Evolutionary conservation across 1,284 basidiomycete species (phyloP).

Genomic region (Moesziomyces globuligerus): DNA sequence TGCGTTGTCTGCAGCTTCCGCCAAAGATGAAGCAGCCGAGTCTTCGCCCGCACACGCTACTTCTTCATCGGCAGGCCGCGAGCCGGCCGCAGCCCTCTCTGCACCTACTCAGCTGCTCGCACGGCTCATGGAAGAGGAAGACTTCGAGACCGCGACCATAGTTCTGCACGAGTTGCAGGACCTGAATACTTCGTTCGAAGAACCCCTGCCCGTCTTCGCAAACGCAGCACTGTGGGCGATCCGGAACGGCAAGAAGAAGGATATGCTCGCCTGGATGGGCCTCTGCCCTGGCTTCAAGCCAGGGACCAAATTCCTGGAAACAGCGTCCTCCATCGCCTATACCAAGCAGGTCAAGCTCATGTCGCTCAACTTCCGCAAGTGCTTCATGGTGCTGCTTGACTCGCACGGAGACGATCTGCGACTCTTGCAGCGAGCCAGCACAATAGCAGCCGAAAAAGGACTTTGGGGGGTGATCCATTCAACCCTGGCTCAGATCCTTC

Average conservation of each 20-base stretch:
- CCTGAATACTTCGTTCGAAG: constrained; percentile 15
- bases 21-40: neutral
- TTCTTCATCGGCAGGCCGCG: neutral
- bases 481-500: constrained; percentile 31
- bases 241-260: constrained; percentile 16
- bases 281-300: constrained; percentile 34
- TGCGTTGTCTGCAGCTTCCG: constrained; percentile 1
- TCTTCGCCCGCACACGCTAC: neutral
- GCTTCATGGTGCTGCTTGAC: constrained; percentile 31
- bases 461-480: constrained; percentile 25
- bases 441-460: constrained; percentile 32
- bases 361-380: constrained; percentile 17
- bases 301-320: constrained; percentile 8
- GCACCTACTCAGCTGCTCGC: constrained; percentile 29
- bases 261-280: constrained; percentile 42
- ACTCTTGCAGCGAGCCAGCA: constrained; percentile 21
- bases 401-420: constrained; percentile 30
- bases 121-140: constrained; percentile 28
- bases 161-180: constrained; percentile 30
- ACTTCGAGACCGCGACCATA: constrained; percentile 35
- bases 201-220: constrained; percentile 20
- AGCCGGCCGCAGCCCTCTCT: constrained; percentile 2
- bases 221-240: constrained; percentile 39
- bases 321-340: neutral
- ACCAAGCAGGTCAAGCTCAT: constrained; percentile 6